Percentiles rank a stretch among this genome's conserved stretches.
phyloP scores from a whole-genome alignment of 176 grass and related monocot genomes.

The Triticum turgidum region DNA sequence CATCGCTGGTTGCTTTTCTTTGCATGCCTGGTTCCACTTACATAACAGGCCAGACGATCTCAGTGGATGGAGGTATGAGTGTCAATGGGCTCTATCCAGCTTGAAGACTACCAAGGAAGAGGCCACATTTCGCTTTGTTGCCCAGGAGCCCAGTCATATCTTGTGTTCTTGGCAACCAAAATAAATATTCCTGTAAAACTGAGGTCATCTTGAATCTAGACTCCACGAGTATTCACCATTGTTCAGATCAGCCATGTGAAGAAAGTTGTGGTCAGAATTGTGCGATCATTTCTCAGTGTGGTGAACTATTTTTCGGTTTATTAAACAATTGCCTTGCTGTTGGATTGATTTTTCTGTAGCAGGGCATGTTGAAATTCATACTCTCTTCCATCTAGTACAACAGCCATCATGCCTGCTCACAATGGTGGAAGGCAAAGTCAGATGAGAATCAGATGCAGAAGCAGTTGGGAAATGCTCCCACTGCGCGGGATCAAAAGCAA shows the following conservation, averaged over 20 bases:
- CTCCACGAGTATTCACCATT: not conserved
- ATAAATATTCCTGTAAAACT: conserved; percentile 1
- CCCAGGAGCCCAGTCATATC: conserved; percentile 10
- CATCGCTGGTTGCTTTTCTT: conserved; percentile 70
- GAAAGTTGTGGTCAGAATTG: not conserved
- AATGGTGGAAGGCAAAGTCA: too few relatives aligned
- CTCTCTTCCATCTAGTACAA: not conserved
- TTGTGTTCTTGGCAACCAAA: not conserved
- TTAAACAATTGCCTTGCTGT: not conserved
- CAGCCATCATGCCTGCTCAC: not conserved
- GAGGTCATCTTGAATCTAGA: not conserved
- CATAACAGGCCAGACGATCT: conserved; percentile 62
- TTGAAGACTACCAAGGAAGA: not conserved
- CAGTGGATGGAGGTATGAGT: conserved; percentile 64
- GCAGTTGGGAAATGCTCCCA: not conserved
- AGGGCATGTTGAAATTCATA: not conserved
- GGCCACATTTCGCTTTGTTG: not conserved
- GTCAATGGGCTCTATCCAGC: conserved; percentile 57
- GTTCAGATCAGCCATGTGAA: not conserved
- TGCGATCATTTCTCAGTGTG: not conserved
- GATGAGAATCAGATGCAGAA: not conserved
- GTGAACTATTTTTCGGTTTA: not conserved
- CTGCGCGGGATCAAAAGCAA: not conserved
- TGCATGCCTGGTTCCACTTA: conserved; percentile 66
- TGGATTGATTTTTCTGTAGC: not conserved